Percentiles rank a stretch among this genome's conserved stretches.
Conservation (phyloP, 805 yeast genomes). For the Teunomyces funiuensis region DNA sequence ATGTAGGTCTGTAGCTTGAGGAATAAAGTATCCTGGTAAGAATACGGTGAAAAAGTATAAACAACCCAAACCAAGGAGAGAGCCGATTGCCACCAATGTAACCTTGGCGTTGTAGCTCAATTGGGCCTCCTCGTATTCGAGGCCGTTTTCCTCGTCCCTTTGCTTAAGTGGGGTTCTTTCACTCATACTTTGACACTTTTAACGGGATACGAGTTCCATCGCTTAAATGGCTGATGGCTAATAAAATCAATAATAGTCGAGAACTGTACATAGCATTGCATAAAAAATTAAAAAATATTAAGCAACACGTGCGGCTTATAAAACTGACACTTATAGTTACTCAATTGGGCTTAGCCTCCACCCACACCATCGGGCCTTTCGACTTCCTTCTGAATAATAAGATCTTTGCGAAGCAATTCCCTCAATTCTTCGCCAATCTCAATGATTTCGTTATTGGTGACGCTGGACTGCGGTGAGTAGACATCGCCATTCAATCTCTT, state of each 20-base stretch:
- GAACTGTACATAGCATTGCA: not conserved
- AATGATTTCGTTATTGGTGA: conserved; percentile 16
- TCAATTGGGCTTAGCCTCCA: conserved; percentile 36
- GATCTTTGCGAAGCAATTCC: conserved; percentile 54
- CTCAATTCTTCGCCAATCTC: conserved; percentile 56
- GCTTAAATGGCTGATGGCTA: not conserved
- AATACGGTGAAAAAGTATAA: conserved; percentile 33
- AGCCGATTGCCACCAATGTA: conserved; percentile 13
- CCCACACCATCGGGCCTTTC: conserved; percentile 44
- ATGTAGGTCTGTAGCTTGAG: conserved; percentile 26
- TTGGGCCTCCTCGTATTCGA: conserved; percentile 15
- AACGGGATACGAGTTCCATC: not conserved
- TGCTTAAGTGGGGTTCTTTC: conserved; percentile 14
- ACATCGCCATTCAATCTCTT: conserved; percentile 18
- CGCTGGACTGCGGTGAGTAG: conserved; percentile 6
- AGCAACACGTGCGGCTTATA: not conserved
- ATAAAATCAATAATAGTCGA: too few species aligned
- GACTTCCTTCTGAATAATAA: conserved; percentile 64
- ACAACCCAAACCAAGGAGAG: conserved; percentile 12
- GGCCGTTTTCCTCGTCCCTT: conserved; percentile 17
- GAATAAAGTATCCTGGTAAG: conserved; percentile 36
- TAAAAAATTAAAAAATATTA: not conserved
- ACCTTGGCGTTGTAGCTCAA: conserved; percentile 14
- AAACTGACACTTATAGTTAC: not conserved
- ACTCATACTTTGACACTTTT: too few species aligned